Evolutionary conservation across 495 filamentous ascomycete genomes (phyloP), one percentile per base, ranked within the genome.

Genomic region (Podospora pseudopauciseta): DNA sequence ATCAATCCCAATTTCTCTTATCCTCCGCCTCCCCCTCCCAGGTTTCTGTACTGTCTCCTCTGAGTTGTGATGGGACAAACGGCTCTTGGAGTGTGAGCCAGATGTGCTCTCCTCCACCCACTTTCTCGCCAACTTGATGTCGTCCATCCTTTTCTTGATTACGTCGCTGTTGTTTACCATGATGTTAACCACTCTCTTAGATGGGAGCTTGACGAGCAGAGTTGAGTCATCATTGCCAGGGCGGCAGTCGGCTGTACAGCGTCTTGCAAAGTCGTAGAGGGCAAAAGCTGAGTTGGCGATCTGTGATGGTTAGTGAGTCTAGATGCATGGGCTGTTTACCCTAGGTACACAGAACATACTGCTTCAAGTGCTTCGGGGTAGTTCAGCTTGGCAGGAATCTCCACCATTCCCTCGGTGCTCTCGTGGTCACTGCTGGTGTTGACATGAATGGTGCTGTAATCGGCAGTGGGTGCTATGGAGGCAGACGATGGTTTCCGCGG

Each of bases 141-240:
- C 59, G 20, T 27, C 59, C 27, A 61, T 27, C 16, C 27, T 9
- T 27, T 32, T 27, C 59, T 32, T 27, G 59, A 61, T 61, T 11
- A 61, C 27, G 59, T 61, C 59, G 23, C 27, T 27, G 59, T 61
- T 61, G 59, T 61, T 28, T 2, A n/a, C 7, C 59, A 61, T 61
- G 19, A 61, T 34, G 59, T 61, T 61, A 1, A 30, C 23, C 28
- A 61, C 20, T 15, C 59, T 28, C 23, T 61, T 61, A 5, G 20
- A 27, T 2, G 59, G 59, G 59, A 61, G 59, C 27, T 27, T 27
- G 13, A 27, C 59, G 59, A 28, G 27, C 3, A 58, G n/a, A 4
- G n/a, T 26, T 11, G 59, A 61, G 7, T 20, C 16, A 6, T 13
- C 4, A 7, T 5, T 13, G 0, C 16, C 19, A 11, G 23, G 20